phyloP scores from a whole-genome alignment of 768 basidiomycete species.

The Sistotremastrum suecicum region DNA sequence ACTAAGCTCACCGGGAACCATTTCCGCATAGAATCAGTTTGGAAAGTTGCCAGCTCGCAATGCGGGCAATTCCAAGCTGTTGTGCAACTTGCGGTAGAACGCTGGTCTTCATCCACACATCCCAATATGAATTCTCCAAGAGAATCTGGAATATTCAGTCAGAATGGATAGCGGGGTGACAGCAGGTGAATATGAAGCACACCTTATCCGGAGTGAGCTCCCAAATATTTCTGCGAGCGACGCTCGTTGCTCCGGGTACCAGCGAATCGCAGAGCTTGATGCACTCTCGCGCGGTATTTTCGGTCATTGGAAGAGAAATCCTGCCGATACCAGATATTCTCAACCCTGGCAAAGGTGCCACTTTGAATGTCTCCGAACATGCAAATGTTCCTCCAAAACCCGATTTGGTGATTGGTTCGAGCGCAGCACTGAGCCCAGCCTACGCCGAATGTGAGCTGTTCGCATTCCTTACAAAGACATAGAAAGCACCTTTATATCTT shows the following conservation, averaged over 20 bases:
- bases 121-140: conserved; percentile 30
- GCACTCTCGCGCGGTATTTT: conserved; percentile 24
- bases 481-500: too few relatives aligned
- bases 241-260: conserved; percentile 29
- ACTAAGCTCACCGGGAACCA: conserved; percentile 38
- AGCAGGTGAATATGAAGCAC: too few relatives aligned
- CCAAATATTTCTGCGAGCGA: conserved; percentile 34
- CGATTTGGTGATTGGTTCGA: too few relatives aligned
- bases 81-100: conserved; percentile 20
- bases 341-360: conserved; percentile 28
- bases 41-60: conserved; percentile 20
- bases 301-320: conserved; percentile 28
- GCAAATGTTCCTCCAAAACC: too few relatives aligned
- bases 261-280: conserved; percentile 23
- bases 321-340: conserved; percentile 24
- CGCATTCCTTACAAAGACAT: too few relatives aligned
- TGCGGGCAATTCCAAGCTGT: conserved; percentile 21
- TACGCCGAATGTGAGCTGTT: too few relatives aligned
- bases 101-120: conserved; percentile 16
- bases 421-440: too few relatives aligned
- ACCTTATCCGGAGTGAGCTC: conserved; percentile 28
- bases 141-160: conserved; percentile 12
- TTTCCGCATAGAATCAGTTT: conserved; percentile 34
- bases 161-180: background rate
- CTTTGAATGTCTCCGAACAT: too few relatives aligned